These are phyloP conservation scores for Saccharomyces pastorianus DNA, from an alignment of 1,139 yeast genomes.

Conservation along the genomic window DNA sequence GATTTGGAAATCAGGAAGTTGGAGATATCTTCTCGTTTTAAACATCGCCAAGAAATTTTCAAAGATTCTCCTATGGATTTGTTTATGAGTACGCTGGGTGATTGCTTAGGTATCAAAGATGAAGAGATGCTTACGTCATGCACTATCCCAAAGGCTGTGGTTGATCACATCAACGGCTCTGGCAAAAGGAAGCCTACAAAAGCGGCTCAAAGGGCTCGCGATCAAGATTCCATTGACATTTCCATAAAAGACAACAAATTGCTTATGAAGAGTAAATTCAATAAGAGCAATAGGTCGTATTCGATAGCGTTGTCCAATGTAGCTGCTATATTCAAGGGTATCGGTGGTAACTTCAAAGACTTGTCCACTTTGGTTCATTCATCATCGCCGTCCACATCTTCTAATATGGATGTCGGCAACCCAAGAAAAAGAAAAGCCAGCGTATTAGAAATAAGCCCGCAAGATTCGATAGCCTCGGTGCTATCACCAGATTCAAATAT, in stretches of 20 bases:
- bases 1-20: conserved; percentile 24
- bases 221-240: conserved; percentile 26
- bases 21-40: conserved; percentile 28
- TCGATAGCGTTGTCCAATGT: background rate
- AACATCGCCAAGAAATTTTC: conserved; percentile 31
- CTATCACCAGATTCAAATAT: conserved; percentile 10
- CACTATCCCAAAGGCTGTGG: conserved; percentile 21
- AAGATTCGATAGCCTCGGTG: conserved; percentile 21
- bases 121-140: conserved; percentile 23
- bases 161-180: conserved; percentile 28
- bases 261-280: conserved; percentile 25
- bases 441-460: conserved; percentile 26
- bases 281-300: conserved; percentile 4
- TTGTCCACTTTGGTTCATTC: conserved; percentile 5
- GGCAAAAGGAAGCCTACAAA: conserved; percentile 30
- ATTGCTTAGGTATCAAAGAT: conserved; percentile 28
- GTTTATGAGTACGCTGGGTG: conserved; percentile 29
- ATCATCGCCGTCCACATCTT: conserved; percentile 5
- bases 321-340: conserved; percentile 15
- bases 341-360: conserved; percentile 14
- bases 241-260: conserved; percentile 21
- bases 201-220: conserved; percentile 28
- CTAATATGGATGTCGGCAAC: conserved; percentile 1
- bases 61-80: conserved; percentile 27
- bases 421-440: conserved; percentile 25